These are phyloP conservation scores for Mayamaea pseudoterrestris DNA, from an alignment of 108 stramenopile genomes.

Conservation along the genomic window DNA sequence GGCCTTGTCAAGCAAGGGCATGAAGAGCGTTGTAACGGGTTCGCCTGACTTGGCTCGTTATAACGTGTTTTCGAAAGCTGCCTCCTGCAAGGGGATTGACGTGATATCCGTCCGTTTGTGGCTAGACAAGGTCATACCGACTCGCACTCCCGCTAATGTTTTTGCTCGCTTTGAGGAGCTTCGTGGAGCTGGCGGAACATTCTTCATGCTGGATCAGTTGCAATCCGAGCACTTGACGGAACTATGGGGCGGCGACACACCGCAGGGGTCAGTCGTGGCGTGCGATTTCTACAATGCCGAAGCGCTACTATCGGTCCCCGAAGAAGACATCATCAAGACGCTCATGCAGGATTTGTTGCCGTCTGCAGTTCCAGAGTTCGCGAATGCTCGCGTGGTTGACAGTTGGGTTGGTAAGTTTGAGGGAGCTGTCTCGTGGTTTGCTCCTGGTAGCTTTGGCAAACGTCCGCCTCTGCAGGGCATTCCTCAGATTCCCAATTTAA, in stretches of 20 bases:
- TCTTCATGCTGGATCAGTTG: conserved; percentile 89
- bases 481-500: conserved; percentile 42
- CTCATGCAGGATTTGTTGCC: conserved; percentile 68
- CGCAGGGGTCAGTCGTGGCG: conserved; percentile 71
- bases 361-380: conserved; percentile 69
- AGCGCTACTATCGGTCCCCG: conserved; percentile 55
- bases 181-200: conserved; percentile 84
- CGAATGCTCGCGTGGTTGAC: conserved; percentile 69
- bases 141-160: conserved; percentile 86
- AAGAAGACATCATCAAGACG: conserved; percentile 72
- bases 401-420: conserved; percentile 83
- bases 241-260: conserved; percentile 55
- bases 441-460: conserved; percentile 68
- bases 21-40: conserved; percentile 59
- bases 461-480: conserved; percentile 66
- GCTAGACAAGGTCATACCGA: conserved; percentile 66
- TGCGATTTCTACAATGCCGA: conserved; percentile 92
- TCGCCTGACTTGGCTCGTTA: conserved; percentile 60
- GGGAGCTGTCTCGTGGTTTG: conserved; percentile 78
- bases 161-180: conserved; percentile 79
- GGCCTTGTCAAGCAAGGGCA: conserved; percentile 77
- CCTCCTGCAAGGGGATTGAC: conserved; percentile 74
- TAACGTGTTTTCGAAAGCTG: conserved; percentile 56
- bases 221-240: conserved; percentile 47
- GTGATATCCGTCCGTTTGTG: conserved; percentile 76